Percentiles rank a stretch among this genome's conserved stretches.
Evolutionary conservation across 2,329 filamentous ascomycete genomes (phyloP).

Genomic region (Talaromyces pinophilus): DNA sequence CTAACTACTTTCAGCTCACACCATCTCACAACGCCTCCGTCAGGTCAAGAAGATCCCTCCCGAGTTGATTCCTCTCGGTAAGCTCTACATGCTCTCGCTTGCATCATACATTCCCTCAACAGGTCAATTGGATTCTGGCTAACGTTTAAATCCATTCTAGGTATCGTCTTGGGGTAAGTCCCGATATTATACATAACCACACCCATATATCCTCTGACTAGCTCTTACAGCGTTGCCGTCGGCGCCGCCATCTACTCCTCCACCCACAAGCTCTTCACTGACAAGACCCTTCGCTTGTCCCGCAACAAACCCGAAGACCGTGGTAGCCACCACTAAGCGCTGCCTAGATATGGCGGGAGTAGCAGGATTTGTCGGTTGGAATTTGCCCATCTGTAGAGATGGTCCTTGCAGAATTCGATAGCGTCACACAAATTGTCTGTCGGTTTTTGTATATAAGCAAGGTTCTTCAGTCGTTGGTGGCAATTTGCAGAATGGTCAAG

Average conservation of each 20-base stretch:
- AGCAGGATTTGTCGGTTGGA: constrained; percentile 11
- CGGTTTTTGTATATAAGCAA: constrained; percentile 24
- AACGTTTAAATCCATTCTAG: constrained; percentile 49
- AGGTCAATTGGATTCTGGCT: constrained; percentile 24
- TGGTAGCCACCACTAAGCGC: constrained; percentile 20
- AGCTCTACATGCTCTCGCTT: constrained; percentile 37
- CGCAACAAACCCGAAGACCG: constrained; percentile 61
- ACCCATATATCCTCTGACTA: constrained; percentile 11
- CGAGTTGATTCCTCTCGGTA: constrained; percentile 94
- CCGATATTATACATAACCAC: constrained; percentile 23
- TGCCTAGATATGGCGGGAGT: constrained; percentile 2
- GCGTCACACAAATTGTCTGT: constrained; percentile 21
- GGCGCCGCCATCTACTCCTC: constrained; percentile 79
- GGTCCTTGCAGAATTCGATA: constrained; percentile 22
- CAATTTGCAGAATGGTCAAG: constrained; percentile 17
- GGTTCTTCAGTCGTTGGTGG: constrained; percentile 11
- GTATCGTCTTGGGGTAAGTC: constrained; percentile 80
- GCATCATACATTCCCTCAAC: constrained; percentile 14
- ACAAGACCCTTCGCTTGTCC: constrained; percentile 88
- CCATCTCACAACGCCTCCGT: constrained; percentile 91
- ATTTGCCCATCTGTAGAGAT: constrained; percentile 14
- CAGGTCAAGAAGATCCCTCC: constrained; percentile 86
- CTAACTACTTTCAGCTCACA: constrained; percentile 69
- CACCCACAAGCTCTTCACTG: constrained; percentile 76
- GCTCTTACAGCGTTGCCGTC: constrained; percentile 60